Conservation (phyloP, 495 filamentous ascomycete genomes). For the Chaetomidium leptoderma region DNA sequence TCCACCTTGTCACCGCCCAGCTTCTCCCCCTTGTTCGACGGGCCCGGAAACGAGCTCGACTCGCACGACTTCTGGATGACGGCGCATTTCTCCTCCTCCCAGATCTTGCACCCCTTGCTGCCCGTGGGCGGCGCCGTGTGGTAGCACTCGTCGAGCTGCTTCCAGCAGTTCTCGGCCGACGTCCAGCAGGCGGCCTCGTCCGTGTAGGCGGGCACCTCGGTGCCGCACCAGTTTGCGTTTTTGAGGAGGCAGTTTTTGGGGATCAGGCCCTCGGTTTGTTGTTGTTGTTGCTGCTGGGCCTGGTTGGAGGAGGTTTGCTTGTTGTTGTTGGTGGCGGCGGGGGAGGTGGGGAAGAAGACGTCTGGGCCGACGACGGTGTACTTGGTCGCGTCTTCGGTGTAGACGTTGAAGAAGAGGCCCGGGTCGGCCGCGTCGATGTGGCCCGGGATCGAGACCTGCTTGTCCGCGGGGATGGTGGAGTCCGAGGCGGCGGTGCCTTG, state of each 20-base stretch:
- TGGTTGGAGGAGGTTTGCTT: no score
- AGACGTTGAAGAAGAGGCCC: constrained; percentile 61
- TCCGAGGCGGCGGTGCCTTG: constrained; percentile 36
- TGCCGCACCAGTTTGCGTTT: constrained; percentile 69
- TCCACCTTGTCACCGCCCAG: constrained; percentile 31
- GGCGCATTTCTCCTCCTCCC: constrained; percentile 55
- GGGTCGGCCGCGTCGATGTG: constrained; percentile 51
- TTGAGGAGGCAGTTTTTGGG: constrained; percentile 54
- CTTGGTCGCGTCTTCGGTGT: constrained; percentile 34
- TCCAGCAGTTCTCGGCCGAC: constrained; percentile 50
- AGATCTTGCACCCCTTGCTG: constrained; percentile 51
- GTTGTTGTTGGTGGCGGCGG: constrained; percentile 7
- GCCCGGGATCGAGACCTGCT: constrained; percentile 60
- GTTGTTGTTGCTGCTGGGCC: not conserved
- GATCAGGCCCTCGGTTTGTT: constrained; percentile 42
- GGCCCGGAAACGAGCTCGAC: constrained; percentile 49
- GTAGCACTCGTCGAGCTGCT: constrained; percentile 56
- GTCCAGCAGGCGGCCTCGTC: constrained; percentile 57
- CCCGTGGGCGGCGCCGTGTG: constrained; percentile 54
- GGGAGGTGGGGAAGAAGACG: constrained; percentile 37
- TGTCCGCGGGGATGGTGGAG: constrained; percentile 34
- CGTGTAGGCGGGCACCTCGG: constrained; percentile 52
- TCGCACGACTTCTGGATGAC: constrained; percentile 47
- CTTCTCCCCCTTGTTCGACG: constrained; percentile 51
- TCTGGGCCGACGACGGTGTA: constrained; percentile 60